A percentile compares a stretch with the other conserved stretches of the same genome.
These are phyloP conservation scores for Tarenaya hassleriana DNA, from an alignment of 345 rosid genomes.

Conservation along the genomic window DNA sequence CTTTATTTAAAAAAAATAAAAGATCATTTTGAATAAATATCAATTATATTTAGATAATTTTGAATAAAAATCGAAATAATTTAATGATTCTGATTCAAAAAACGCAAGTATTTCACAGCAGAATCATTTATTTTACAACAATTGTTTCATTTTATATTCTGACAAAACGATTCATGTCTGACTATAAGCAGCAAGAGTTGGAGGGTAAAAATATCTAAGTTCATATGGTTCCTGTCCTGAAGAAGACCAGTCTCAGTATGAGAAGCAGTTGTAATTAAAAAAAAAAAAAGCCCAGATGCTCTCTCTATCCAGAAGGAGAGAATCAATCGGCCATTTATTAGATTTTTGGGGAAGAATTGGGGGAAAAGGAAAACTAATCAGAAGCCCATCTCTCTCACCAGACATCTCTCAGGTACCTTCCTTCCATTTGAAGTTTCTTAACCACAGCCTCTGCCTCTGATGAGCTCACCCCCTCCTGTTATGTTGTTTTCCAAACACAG, in stretches of 20 bases:
- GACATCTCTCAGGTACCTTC: constrained; percentile 73
- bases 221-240: constrained; percentile 11
- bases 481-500: no score
- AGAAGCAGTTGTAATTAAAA: not conserved
- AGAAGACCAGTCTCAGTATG: constrained; percentile 11
- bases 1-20: no score
- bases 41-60: no score
- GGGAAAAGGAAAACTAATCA: not conserved
- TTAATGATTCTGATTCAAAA: no score
- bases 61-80: no score
- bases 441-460: constrained; percentile 61
- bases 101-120: no score
- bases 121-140: no score
- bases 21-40: no score
- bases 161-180: constrained; percentile 21
- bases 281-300: constrained; percentile 8
- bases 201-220: constrained; percentile 20
- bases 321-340: constrained; percentile 21
- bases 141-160: not conserved
- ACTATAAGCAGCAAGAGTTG: constrained; percentile 14
- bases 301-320: not conserved
- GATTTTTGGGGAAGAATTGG: not conserved
- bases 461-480: constrained; percentile 49
- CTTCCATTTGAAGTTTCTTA: constrained; percentile 63
- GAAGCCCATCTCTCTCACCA: constrained; percentile 45